Evolutionary conservation across 1,284 basidiomycete genomes (phyloP), one percentile per base, ranked within the genome.

Genomic region (Afroboletus lepidellus): DNA sequence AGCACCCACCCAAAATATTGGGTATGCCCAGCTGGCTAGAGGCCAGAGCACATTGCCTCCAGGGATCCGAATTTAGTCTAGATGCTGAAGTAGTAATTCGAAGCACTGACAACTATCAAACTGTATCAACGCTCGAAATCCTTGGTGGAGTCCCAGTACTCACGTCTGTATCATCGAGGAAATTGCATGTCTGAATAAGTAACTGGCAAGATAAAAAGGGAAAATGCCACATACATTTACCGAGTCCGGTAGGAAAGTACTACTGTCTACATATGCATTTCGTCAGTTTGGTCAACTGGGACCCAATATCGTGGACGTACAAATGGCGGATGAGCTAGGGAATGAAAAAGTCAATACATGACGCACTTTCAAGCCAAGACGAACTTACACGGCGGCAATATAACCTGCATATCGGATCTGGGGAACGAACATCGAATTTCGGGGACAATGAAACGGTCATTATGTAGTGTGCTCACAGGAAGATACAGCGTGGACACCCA

Each of bases 31-130:
- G 29, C 15, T 30, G 8, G 12, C 12, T 24, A 48, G 7, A 23
- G 41, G 16, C 24, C 24, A 48, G 0, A 36, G 11, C 18, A 20
- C 7, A 16, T 29, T 24, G 32, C 38, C 50, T 51, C 30, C 16
- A 16, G 24, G 12, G 13, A 29, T 41, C 7, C 16, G 8, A 23
- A 5, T 7, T 46, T n/a, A 18, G 27, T 13, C 12, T 3, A 7
- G 24, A 34, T 23, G 16, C 3, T 1, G 11, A 8, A 32, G 2
- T 21, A 18, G 30, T 15, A 15, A 11, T 37, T 32, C 11, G 24
- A 30, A 16, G 24, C 3, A 21, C 53, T 45, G 15, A 55, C 53
- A 55, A 21, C 53, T 55, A 25, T 30, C 12, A 24, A n/a, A 23
- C 6, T 2, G 7, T n/a, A 18, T 51, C 32, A 51, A 20, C 21